These are phyloP conservation scores for Cryptococcus sp. DNA, from an alignment of 1,284 basidiomycete species.

Conservation along the genomic window DNA sequence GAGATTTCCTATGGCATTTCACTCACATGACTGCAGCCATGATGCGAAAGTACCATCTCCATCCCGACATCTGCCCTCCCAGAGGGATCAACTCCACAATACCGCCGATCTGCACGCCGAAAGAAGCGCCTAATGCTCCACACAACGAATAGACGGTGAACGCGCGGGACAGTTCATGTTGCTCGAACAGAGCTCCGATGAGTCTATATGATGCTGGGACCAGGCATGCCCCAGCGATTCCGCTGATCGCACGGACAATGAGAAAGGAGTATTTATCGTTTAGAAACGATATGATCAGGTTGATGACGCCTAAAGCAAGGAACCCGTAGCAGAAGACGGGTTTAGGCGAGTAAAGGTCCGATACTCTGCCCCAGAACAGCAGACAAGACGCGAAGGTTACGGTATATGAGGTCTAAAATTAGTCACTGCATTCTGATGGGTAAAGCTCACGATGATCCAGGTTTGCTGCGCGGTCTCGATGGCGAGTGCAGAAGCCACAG, in stretches of 20 bases:
- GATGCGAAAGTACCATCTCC: conserved; percentile 49
- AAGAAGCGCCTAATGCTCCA: conserved; percentile 21
- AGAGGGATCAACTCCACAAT: conserved; percentile 38
- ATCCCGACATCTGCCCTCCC: conserved; percentile 32
- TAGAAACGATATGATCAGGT: conserved; percentile 37
- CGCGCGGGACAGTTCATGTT: conserved; percentile 28
- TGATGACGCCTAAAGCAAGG: conserved; percentile 29
- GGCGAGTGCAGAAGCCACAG: conserved; percentile 17
- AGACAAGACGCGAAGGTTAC: conserved; percentile 38
- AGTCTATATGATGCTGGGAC: conserved; percentile 40
- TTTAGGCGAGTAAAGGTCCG: conserved; percentile 40
- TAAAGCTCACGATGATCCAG: conserved; percentile 24
- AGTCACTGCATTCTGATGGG: no score
- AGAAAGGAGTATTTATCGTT: conserved; percentile 34
- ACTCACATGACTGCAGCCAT: conserved; percentile 32
- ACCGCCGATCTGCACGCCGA: conserved; percentile 28
- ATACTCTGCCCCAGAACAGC: conserved; percentile 38
- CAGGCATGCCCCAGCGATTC: conserved; percentile 30
- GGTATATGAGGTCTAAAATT: conserved; percentile 24
- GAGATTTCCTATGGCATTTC: no score
- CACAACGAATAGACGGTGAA: conserved; percentile 31
- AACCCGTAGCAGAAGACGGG: conserved; percentile 32
- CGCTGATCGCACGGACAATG: conserved; percentile 37
- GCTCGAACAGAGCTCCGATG: conserved; percentile 33
- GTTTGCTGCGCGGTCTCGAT: conserved; percentile 23